Percentiles rank a stretch among this genome's conserved stretches.
phyloP scores from a whole-genome alignment of 495 filamentous ascomycete genomes.

The Xylaria sp. region DNA sequence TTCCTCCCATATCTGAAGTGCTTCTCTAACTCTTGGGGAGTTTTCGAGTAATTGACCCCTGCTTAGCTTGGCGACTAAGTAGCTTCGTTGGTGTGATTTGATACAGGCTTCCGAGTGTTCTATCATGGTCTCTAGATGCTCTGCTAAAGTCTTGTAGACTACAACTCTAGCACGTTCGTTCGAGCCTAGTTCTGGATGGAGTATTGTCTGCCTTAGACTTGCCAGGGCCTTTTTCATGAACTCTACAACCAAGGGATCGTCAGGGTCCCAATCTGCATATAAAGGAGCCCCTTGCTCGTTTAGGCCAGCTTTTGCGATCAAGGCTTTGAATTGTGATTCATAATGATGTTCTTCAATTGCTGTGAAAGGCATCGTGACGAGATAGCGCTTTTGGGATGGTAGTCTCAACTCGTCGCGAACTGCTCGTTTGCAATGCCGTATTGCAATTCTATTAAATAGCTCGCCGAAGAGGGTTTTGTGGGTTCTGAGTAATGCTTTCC shows the following conservation, averaged over 20 bases:
- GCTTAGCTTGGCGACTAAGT: conserved; percentile 65
- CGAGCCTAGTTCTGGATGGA: conserved; percentile 80
- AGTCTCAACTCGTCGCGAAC: conserved; percentile 74
- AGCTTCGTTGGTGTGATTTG: conserved; percentile 68
- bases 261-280: conserved; percentile 65
- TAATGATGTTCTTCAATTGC: conserved; percentile 91
- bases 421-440: conserved; percentile 85
- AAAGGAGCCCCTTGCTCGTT: conserved; percentile 67
- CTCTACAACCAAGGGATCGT: conserved; percentile 62
- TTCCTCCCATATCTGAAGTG: conserved; percentile 70
- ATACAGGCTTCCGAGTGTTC: conserved; percentile 73
- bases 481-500: conserved; percentile 66
- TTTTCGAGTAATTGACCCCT: conserved; percentile 80
- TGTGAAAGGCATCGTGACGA: conserved; percentile 89
- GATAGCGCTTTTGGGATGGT: conserved; percentile 80
- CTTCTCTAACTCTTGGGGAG: conserved; percentile 57
- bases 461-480: conserved; percentile 66
- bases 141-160: conserved; percentile 68
- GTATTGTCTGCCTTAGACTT: conserved; percentile 77
- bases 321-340: conserved; percentile 69
- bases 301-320: conserved; percentile 72
- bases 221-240: conserved; percentile 64
- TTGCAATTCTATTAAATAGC: conserved; percentile 71
- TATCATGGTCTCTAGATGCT: conserved; percentile 89
- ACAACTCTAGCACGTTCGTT: conserved; percentile 61